phyloP scores from a whole-genome alignment of 495 filamentous ascomycete genomes.

The Penicillium steckii region DNA sequence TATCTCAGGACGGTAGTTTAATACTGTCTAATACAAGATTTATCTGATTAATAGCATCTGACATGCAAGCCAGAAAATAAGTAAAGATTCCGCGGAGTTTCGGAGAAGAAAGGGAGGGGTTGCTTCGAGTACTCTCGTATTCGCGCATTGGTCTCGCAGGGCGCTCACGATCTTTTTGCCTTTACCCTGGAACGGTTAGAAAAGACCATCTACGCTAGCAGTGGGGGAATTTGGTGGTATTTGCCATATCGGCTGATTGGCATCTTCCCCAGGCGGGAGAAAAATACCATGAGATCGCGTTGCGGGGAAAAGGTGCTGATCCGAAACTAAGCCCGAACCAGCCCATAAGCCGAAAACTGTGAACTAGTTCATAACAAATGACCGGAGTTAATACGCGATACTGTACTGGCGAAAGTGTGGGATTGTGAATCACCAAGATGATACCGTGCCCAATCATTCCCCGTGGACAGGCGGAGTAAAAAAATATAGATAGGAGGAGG shows the following conservation, averaged over 20 bases:
- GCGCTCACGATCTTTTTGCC: background rate
- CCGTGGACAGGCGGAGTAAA: background rate
- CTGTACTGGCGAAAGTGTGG: background rate
- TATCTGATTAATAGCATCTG: background rate
- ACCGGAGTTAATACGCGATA: background rate
- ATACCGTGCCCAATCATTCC: background rate
- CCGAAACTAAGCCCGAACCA: background rate
- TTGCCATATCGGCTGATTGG: background rate
- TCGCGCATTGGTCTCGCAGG: background rate
- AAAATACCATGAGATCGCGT: background rate
- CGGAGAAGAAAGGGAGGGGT: slow-evolving; percentile 1
- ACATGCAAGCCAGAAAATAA: background rate
- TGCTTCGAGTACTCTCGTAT: background rate
- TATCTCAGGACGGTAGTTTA: background rate
- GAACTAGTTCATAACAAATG: background rate
- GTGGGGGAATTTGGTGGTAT: background rate
- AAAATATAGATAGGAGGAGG: background rate
- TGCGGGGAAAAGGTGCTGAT: background rate
- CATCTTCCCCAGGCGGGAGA: background rate
- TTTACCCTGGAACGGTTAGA: background rate
- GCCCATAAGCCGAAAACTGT: background rate
- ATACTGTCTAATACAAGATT: background rate
- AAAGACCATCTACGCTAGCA: background rate
- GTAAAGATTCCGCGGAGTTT: slow-evolving; percentile 9
- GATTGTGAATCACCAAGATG: background rate